Conservation (phyloP, 176 grass and related monocot species). For the Carex scoparia region DNA sequence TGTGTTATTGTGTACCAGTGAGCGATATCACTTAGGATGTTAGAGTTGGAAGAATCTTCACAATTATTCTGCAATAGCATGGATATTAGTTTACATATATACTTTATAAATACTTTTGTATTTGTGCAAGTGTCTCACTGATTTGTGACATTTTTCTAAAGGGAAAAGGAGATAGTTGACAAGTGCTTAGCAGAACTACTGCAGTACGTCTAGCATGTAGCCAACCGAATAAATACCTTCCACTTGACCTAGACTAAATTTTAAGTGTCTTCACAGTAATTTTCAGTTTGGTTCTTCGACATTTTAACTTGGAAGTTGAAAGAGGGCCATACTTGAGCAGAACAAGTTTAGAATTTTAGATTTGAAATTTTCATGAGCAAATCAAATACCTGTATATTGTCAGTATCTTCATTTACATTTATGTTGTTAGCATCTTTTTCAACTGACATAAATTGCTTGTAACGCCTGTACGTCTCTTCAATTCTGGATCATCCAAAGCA, state of each 20-base stretch:
- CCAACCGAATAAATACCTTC: neutral
- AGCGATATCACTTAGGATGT: neutral
- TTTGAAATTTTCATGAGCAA: neutral
- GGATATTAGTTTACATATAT: neutral
- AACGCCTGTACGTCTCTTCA: neutral
- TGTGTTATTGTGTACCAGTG: neutral
- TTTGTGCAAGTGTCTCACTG: neutral
- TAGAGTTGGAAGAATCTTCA: neutral
- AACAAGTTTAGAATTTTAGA: neutral
- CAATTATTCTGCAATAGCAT: conserved; percentile 17
- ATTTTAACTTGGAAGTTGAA: too few relatives aligned
- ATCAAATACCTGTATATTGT: neutral
- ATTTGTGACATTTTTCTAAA: neutral
- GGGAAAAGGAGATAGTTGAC: neutral
- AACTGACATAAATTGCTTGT: conserved; percentile 4
- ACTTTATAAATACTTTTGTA: neutral
- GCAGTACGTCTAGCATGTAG: neutral
- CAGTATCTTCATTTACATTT: neutral
- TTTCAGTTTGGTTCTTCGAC: neutral
- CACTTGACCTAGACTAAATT: neutral
- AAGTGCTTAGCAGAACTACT: neutral
- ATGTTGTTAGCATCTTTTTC: conserved; percentile 5
- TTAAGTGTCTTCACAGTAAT: neutral
- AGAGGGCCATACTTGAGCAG: too few relatives aligned
- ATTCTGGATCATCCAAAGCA: neutral